These are phyloP conservation scores for Phytopythium vexans DNA, from an alignment of 352 stramenopile species.

Conservation along the genomic window DNA sequence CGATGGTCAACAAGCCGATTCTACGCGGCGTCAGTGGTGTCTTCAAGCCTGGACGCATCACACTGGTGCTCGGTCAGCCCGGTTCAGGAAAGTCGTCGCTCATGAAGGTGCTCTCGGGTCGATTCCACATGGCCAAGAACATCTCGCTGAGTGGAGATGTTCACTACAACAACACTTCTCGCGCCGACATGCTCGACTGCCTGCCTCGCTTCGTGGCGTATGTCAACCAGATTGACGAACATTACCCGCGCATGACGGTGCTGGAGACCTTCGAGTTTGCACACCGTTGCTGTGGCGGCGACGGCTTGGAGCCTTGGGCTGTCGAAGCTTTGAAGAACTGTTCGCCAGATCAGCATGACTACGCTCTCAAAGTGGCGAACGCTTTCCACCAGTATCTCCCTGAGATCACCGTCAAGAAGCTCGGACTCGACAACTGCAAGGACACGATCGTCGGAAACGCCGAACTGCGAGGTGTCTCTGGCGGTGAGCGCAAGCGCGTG, in stretches of 20 bases:
- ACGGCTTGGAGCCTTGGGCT: conserved; percentile 35
- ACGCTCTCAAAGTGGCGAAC: conserved; percentile 31
- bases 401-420: conserved; percentile 48
- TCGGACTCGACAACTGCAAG: conserved; percentile 52
- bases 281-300: conserved; percentile 31
- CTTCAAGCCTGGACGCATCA: conserved; percentile 44
- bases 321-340: conserved; percentile 27
- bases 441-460: conserved; percentile 58
- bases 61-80: conserved; percentile 48
- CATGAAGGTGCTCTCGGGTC: conserved; percentile 48
- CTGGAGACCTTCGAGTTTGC: conserved; percentile 60
- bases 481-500: conserved; percentile 74
- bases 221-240: conserved; percentile 39
- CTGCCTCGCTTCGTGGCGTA: conserved; percentile 49
- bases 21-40: conserved; percentile 37
- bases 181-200: conserved; percentile 17
- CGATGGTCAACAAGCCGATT: conserved; percentile 48
- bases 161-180: conserved; percentile 39
- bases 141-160: conserved; percentile 41
- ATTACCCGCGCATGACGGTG: conserved; percentile 43
- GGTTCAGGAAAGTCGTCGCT: conserved; percentile 39
- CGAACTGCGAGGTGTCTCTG: conserved; percentile 51
- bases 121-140: conserved; percentile 44
- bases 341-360: conserved; percentile 28
- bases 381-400: conserved; percentile 30